Base-by-base conservation (phyloP, 2,329 filamentous ascomycete genomes). In the Penicillium sp. region DNA sequence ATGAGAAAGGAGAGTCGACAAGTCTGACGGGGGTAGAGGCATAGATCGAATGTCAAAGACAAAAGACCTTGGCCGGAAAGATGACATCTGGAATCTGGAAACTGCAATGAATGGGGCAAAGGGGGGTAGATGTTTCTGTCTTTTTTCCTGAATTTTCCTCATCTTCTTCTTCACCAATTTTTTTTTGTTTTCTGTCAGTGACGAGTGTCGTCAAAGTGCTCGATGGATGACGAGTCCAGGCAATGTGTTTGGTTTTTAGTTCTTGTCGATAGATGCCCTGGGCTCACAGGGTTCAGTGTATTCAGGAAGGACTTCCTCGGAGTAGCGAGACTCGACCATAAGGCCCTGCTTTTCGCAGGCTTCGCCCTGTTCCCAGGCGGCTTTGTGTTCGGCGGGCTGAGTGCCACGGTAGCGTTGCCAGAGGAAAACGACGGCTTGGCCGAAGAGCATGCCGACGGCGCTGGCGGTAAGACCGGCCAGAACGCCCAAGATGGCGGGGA, bases 361-460 rank as follows among this genome's bases (percentile, higher is more conserved):
- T n/a, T 70, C 68, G 16, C 71, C 75, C 32, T 69, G 61, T 55
- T 76, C 74, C 52, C 67, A 59, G 34, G 64, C 62, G 39, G 65
- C 60, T 48, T 61, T 58, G 50, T 65, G 61, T 42, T 70, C 65
- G 44, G 62, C 52, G 27, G 58, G 61, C 24, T 64, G 57, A 45
- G 65, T 66, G 21, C 71, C 70, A 46, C 70, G 74, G 60, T 71
- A 73, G 53, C 71, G 72, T 47, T 71, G 67, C 76, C 78, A 79
- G 43, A 80, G 46, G 63, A 75, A 78, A 29, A 77, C 69, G 40
- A 79, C 70, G 29, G 71, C 61, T 63, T 79, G 77, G 29, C 77
- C 77, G 43, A 79, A 68, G n/a, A 80, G 63, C 74, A 79, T 77
- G 44, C 77, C 78, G 42, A 80, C 59, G 9, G 74, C 75, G 55